Conservation (phyloP, 495 filamentous ascomycete genomes). For the Daldinia bambusicola region DNA sequence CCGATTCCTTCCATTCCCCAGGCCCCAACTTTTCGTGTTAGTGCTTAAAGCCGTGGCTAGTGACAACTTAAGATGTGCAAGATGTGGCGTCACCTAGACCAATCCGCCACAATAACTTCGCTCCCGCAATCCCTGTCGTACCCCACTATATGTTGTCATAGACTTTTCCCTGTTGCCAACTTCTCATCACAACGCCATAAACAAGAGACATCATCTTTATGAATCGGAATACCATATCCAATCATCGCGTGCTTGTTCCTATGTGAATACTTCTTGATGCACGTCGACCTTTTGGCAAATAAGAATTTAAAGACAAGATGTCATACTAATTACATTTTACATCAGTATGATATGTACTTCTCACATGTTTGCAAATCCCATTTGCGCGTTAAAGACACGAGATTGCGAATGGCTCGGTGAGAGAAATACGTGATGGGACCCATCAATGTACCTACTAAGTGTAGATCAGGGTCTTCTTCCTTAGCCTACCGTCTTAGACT, state of each 20-base stretch:
- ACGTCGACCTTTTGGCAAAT: background rate
- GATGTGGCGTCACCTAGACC: constrained; percentile 38
- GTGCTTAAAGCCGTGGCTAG: constrained; percentile 30
- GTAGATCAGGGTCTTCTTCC: constrained; percentile 17
- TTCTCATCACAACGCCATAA: constrained; percentile 8
- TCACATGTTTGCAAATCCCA: too few relatives aligned
- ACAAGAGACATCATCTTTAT: background rate
- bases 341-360: constrained; percentile 20
- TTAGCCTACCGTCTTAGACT: background rate
- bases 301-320: background rate
- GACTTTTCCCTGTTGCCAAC: constrained; percentile 36
- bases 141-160: constrained; percentile 41
- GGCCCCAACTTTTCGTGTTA: background rate
- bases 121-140: background rate
- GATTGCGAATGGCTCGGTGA: background rate
- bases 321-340: constrained; percentile 23
- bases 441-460: background rate
- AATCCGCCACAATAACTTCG: constrained; percentile 8
- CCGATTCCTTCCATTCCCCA: too few relatives aligned
- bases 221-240: background rate
- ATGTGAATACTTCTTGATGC: background rate
- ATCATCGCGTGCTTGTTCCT: background rate
- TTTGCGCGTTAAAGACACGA: background rate
- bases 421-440: background rate
- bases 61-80: constrained; percentile 11